Percentiles rank a stretch among this genome's conserved stretches.
These are phyloP conservation scores for Dactylis glomerata DNA, from an alignment of 176 grass and related monocot genomes.

Conservation along the genomic window DNA sequence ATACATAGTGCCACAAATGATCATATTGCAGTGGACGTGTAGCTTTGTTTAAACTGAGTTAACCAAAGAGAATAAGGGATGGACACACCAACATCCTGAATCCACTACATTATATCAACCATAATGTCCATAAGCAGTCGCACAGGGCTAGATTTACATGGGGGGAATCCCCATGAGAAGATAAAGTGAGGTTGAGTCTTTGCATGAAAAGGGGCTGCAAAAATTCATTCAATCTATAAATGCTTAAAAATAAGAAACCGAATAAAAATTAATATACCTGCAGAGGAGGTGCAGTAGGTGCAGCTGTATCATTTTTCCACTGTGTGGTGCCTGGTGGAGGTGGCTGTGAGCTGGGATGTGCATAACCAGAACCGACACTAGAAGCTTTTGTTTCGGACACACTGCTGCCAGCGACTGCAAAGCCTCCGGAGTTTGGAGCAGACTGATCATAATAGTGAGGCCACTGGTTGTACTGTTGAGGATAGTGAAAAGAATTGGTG, in stretches of 20 bases:
- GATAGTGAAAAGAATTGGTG: constrained; percentile 54
- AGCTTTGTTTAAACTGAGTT: neutral
- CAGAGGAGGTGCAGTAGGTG: constrained; percentile 27
- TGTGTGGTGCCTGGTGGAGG: constrained; percentile 80
- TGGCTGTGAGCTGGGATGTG: constrained; percentile 58
- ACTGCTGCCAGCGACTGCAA: constrained; percentile 32
- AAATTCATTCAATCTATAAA: constrained; percentile 16
- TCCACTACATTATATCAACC: neutral
- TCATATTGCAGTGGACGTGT: neutral
- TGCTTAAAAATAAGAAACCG: neutral
- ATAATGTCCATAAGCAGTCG: neutral
- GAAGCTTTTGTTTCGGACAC: constrained; percentile 17
- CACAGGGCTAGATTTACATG: neutral
- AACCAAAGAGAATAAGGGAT: neutral
- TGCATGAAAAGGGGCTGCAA: constrained; percentile 1
- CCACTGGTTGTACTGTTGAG: constrained; percentile 70
- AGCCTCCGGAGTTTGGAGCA: constrained; percentile 28
- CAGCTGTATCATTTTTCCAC: constrained; percentile 53
- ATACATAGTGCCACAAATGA: neutral
- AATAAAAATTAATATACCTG: constrained; percentile 62
- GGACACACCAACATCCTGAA: neutral
- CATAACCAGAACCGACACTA: constrained; percentile 33
- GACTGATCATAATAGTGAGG: constrained; percentile 63
- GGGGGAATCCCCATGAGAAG: neutral
- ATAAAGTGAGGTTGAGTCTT: constrained; percentile 6